Base-by-base conservation (phyloP, 805 yeast genomes). In the Sporopachydermia quercuum region DNA sequence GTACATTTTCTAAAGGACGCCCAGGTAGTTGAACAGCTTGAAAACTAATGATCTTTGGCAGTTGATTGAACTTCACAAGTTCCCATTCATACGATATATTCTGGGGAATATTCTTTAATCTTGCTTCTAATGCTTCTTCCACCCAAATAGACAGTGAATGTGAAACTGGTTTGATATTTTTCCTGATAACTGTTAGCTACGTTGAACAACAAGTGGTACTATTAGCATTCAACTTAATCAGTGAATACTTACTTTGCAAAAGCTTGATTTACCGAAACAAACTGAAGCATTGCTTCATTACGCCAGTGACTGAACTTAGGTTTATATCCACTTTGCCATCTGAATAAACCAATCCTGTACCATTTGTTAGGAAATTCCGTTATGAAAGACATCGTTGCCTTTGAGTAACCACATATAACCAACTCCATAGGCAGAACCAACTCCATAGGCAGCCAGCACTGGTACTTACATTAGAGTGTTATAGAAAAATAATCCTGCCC, bases 291-390 rank as follows among this genome's bases (percentile, higher is more conserved):
- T 4, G 94, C 94, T 19, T 68, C 69, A 57, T 85, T 89, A 56
- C 82, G 83, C 95, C 95, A 87, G 43, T 76, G 70, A 15, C 74
- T 54, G 47, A 78, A 79, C 35, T 74, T 62, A 19, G 87, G 83
- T 56, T 75, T 79, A 42, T 70, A 53, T 33, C 75, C 71, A 18
- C 86, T 76, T 55, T 79, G 81, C 54, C 74, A 68, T 33, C 84
- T 78, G 49, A 77, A 74, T 38, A 23, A 23, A 8, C 30, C 30
- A 23, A 23, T 23, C 30, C n/a, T n/a, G n/a, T n/a, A n/a, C n/a
- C n/a, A n/a, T n/a, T n/a, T n/a, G n/a, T n/a, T n/a, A n/a, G n/a
- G n/a, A n/a, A n/a, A n/a, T n/a, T n/a, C n/a, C n/a, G n/a, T n/a
- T n/a, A n/a, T n/a, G n/a, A n/a, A n/a, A n/a, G n/a, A n/a, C n/a